phyloP scores from a whole-genome alignment of 805 yeast genomes.

The Nakazawaea sp. region DNA sequence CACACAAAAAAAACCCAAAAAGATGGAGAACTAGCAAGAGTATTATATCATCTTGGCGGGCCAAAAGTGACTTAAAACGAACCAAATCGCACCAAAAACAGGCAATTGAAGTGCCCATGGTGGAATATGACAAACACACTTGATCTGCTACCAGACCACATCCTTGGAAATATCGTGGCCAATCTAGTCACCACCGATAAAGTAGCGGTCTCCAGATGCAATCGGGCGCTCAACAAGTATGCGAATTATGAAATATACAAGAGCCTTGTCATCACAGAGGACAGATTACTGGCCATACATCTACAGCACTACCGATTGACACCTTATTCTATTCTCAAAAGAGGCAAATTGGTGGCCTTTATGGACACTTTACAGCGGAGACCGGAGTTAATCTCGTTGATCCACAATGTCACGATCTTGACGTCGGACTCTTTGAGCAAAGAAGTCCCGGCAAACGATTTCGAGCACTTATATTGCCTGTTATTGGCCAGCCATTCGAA shows the following conservation, averaged over 20 bases:
- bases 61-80: no score
- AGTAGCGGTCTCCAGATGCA: slow-evolving; percentile 11
- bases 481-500: neutral
- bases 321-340: slow-evolving; percentile 12
- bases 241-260: slow-evolving; percentile 12
- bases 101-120: no score
- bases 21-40: no score
- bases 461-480: slow-evolving; percentile 3
- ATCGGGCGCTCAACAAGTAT: slow-evolving; percentile 7
- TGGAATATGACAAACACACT: no score
- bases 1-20: no score
- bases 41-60: no score
- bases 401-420: slow-evolving; percentile 13
- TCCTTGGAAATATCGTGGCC: slow-evolving; percentile 1
- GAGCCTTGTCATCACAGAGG: slow-evolving; percentile 13
- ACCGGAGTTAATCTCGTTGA: slow-evolving; percentile 10
- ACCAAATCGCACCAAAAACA: no score
- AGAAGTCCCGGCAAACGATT: no score
- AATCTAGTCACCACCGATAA: slow-evolving; percentile 10
- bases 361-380: slow-evolving; percentile 10
- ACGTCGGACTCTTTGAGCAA: no score
- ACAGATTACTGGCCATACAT: slow-evolving; percentile 4
- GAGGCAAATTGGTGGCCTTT: slow-evolving; percentile 12
- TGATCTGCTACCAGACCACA: slow-evolving; percentile 2
- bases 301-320: neutral